Base-by-base conservation (phyloP, 2,329 filamentous ascomycete species). In the Fusarium denticulatum region DNA sequence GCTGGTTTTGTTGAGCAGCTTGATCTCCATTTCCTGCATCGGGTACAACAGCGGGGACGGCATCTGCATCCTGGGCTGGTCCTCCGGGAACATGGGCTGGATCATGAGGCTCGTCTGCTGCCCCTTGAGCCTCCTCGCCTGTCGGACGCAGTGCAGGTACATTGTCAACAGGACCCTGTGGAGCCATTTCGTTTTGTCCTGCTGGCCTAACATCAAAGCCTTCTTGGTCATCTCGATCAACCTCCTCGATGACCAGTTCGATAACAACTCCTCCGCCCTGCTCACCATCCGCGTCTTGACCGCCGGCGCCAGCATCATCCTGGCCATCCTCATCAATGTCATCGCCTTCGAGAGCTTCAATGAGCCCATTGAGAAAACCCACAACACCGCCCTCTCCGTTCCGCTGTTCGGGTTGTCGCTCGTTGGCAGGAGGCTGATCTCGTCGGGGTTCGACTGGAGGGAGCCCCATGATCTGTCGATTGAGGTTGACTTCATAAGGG, bases 401-500 rank as follows among this genome's bases (percentile, higher is more conserved):
- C 11, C 73, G 73, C n/a, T 75, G 72, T 50, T 74, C 74, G 20
- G 68, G 72, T 14, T 63, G 73, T 40, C 46, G 69, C 26, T 71
- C 73, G 37, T 72, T 67, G 67, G 45, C 49, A 32, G 46, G 53
- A 16, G 64, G 67, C 6, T 71, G 67, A 39, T 77, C 69, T 50
- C 76, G 71, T 18, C 69, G 72, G 5, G 76, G 71, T 45, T 82
- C 78, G 22, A 79, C 47, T 1, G 79, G 77, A 9, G 81, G 82
- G 5, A 84, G 78, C 3, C 85, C 84, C n/a, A 82, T 78, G 39
- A 89, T 81, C 42, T 83, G 80, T 59, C 83, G 76, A 78, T 88
- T 87, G 36, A 89, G 85, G 37, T 81, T 84, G 45, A 80, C 81
- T 76, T 90, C 88, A 32, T 87, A 83, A 2, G 81, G 80, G 14